Evolutionary conservation across 345 rosid species (phyloP), one percentile per base, ranked within the genome.

Genomic region (Ceriops tagal): DNA sequence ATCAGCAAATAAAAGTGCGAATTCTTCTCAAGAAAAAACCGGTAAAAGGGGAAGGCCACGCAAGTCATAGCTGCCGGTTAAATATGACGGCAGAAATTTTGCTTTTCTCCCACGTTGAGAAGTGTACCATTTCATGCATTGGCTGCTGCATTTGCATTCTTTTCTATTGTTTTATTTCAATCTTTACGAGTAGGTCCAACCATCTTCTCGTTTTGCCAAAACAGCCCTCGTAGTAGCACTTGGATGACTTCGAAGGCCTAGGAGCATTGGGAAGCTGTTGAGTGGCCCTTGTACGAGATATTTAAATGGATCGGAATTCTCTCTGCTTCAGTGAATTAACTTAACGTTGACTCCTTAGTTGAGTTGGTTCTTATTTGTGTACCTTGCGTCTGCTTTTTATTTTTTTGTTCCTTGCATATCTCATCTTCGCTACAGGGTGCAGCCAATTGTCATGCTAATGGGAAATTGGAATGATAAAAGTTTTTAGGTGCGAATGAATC

Each of bases 21-120:
- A 32, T 59, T 24, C 91, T 70, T 53, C 85, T 6, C 76, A 61
- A 61, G 86, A 22, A 4, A 88, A 83, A 77, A 35, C 81, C 3
- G 89, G 92, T 19, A 89, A 74, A 80, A 83, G 92, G 78, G 97
- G 98, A 67, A 83, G 97, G 71, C 92, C 93, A 10, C 86, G 92
- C 2, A 89, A 84, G 86, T 67, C 86, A 3, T 91, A 57, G 74
- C 63, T 53, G 9, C 22, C 3, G 51, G 2, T 21, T 58, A 13
- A 30, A 1, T 8, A 2, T 16, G 58, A 65, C 27, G 27, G 26
- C 27, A 26, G 64, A 73, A 82, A 60, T 75, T 78, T 72, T 75
- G 73, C 58, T 71, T 51, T 51, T 73, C 76, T 67, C 51, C 49
- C 0, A 20, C n/a, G 69, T 39, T 30, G 81, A 69, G 70, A 59